Evolutionary conservation across 305 asterid species (phyloP), one percentile per base, ranked within the genome.

Genomic region (Salvia sclarea): DNA sequence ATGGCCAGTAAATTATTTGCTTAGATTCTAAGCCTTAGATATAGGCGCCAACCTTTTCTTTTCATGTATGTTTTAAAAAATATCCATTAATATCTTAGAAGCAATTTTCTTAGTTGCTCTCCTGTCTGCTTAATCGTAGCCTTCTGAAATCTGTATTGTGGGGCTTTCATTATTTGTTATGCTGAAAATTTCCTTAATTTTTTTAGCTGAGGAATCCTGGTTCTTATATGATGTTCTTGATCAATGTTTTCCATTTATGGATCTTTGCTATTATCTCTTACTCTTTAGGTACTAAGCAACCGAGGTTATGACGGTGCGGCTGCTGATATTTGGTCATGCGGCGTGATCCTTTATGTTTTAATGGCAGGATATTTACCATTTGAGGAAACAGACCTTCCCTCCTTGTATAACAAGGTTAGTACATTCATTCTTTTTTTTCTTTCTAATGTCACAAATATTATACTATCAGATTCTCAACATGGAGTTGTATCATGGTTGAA

Each of bases 291-390:
- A 68, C 73, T 94, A 76, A 77, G 96, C 76, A 43, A 75, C 76
- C 83, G 54, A 47, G 98, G 99, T 68, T 94, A 94, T 79, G 98
- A 94, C 75, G 99, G 99, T 78, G 96, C 96, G 70, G 94, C 94
- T 67, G 97, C 99, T 78, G 99, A 91, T 83, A 71, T 94, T 47
- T 91, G 97, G 99, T 94, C 98, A 66, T 94, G 97, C 69, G 99
- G 99, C 54, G 93, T 94, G 75, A 89, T 94, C 70, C 93, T 94
- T 18, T 94, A 71, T 81, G 97, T 94, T 72, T 66, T 91, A 74
- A 80, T 88, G 92, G 89, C 98, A 52, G 99, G 98, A 43, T 86
- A 83, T 79, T 88, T 91, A 37, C 99, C 98, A 30, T 94, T 94
- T 68, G 88, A 89, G 2, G 98, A 86, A 82, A 69, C 75, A 55